phyloP scores from a whole-genome alignment of 2,329 filamentous ascomycete species.

The Colletotrichum sp. region DNA sequence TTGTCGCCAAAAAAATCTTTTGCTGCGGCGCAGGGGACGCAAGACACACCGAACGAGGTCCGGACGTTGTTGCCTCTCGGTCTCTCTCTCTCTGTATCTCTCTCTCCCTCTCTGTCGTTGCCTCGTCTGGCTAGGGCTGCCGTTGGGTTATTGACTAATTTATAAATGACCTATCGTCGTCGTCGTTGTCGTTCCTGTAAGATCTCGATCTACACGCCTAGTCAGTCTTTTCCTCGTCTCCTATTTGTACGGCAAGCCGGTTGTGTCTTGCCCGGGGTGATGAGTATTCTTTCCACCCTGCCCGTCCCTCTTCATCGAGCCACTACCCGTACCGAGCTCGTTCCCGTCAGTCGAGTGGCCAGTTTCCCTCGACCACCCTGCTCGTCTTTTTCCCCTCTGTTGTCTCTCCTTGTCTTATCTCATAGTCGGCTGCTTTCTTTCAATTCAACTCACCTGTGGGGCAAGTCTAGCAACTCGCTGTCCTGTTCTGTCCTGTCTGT shows the following conservation, averaged over 20 bases:
- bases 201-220: slow-evolving; percentile 10
- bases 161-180: slow-evolving; percentile 11
- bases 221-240: slow-evolving; percentile 6
- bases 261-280: neutral
- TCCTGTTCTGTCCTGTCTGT: neutral
- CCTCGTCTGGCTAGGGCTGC: neutral
- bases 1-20: slow-evolving; percentile 9
- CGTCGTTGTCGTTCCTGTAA: neutral
- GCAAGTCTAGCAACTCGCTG: neutral
- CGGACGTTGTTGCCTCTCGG: neutral
- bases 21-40: slow-evolving; percentile 1
- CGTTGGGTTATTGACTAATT: neutral
- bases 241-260: neutral
- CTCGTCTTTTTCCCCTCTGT: neutral
- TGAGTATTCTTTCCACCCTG: neutral
- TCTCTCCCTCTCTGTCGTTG: neutral
- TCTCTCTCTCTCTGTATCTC: neutral
- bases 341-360: neutral
- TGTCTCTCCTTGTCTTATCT: neutral
- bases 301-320: neutral
- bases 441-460: neutral
- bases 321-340: neutral
- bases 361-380: neutral
- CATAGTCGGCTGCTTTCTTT: slow-evolving; percentile 3
- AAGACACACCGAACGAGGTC: neutral